These are phyloP conservation scores for Pleodorina starrii DNA, from an alignment of 139 green algal genomes.

Conservation along the genomic window DNA sequence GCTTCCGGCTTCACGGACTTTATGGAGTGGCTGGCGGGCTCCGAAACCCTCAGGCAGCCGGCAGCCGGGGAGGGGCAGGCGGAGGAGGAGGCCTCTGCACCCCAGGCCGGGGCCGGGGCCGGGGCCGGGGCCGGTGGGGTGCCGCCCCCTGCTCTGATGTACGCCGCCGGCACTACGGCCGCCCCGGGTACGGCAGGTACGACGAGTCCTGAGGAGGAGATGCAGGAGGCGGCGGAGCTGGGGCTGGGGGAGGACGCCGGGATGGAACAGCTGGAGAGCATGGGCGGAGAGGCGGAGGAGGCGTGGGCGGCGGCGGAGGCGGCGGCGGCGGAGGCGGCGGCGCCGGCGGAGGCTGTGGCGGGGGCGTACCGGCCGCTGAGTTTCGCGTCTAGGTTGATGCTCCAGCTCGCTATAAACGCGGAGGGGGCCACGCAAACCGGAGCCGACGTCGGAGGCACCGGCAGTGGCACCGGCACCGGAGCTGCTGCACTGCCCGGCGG, in stretches of 20 bases:
- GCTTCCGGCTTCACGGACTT: not conserved
- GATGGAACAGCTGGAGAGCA: constrained; percentile 39
- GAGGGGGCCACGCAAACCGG: not conserved
- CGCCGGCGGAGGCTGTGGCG: not conserved
- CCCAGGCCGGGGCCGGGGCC: not conserved
- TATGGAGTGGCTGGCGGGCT: not conserved
- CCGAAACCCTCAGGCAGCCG: not conserved
- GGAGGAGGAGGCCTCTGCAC: not conserved
- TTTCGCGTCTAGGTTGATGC: not conserved
- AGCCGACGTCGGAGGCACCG: not conserved
- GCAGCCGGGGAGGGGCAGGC: not conserved
- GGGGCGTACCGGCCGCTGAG: not conserved
- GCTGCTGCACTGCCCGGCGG: not conserved
- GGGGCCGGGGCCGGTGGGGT: too few species aligned
- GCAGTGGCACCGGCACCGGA: not conserved
- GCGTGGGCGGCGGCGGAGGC: constrained; percentile 22
- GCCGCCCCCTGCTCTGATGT: too few species aligned
- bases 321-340: not conserved
- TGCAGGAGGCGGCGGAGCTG: not conserved
- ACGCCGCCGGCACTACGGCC: not conserved
- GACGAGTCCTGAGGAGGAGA: not conserved
- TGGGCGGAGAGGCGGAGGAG: constrained; percentile 37
- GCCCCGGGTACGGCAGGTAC: not conserved
- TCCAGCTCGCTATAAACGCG: not conserved
- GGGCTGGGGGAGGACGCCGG: not conserved